Conservation (phyloP, 1,139 yeast genomes). For the Pichiaceae sp. region DNA sequence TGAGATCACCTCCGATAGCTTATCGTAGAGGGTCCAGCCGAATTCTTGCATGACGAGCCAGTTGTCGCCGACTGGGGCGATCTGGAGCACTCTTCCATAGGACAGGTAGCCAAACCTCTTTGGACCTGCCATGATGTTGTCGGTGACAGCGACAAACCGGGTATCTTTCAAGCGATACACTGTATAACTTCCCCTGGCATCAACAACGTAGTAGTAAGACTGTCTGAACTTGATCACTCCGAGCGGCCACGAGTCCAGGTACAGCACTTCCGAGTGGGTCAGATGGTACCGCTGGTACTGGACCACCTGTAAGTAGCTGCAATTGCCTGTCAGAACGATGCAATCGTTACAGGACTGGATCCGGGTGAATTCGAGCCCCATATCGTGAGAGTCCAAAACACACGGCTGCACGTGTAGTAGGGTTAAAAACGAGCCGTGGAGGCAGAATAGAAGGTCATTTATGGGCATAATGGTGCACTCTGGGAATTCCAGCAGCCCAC, state of each 20-base stretch:
- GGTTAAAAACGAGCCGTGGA: background rate
- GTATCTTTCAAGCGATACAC: conserved; percentile 8
- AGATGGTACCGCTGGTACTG: background rate
- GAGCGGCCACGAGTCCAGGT: conserved; percentile 17
- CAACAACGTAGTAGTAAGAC: conserved; percentile 12
- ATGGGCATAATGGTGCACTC: too few relatives aligned
- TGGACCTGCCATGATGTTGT: conserved; percentile 4
- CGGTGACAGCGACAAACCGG: conserved; percentile 7
- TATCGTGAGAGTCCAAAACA: background rate
- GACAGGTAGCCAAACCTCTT: background rate
- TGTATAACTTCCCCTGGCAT: conserved; percentile 12
- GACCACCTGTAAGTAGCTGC: background rate
- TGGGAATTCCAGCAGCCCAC: too few relatives aligned
- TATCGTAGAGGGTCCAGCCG: conserved; percentile 21
- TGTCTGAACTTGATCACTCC: conserved; percentile 11
- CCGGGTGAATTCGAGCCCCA: background rate
- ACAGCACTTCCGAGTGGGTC: conserved; percentile 3
- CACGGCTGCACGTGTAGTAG: background rate
- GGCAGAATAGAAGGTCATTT: background rate
- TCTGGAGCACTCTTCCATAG: background rate
- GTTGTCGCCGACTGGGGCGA: conserved; percentile 1
- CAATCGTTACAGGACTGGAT: background rate
- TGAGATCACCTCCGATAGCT: conserved; percentile 10
- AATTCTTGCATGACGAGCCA: conserved; percentile 19
- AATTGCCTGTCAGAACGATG: background rate